phyloP scores from a whole-genome alignment of 2,329 filamentous ascomycete species.

The Mollisiaceae sp. region DNA sequence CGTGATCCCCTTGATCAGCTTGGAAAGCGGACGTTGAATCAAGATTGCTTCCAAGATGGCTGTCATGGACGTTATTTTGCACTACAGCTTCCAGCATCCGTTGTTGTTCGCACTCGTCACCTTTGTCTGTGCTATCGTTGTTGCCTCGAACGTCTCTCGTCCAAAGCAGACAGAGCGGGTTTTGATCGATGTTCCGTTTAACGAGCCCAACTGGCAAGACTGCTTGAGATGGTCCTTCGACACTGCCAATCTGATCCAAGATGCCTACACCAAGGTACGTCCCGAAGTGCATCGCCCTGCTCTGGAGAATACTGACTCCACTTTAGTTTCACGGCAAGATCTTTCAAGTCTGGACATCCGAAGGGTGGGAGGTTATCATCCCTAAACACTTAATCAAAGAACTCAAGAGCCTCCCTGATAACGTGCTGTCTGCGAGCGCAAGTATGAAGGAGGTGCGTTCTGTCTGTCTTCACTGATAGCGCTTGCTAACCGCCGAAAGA shows the following conservation, averaged over 20 bases:
- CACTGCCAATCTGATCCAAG: background rate
- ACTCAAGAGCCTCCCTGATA: no score
- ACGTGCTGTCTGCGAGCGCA: no score
- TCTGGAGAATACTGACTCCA: no score
- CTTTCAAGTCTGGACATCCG: no score
- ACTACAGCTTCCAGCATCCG: background rate
- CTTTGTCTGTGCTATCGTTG: background rate
- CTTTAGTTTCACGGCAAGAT: no score
- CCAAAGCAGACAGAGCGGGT: background rate
- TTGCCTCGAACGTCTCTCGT: background rate
- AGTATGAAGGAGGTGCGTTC: no score
- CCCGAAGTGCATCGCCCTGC: no score
- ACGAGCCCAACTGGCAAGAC: background rate
- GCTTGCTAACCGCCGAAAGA: no score
- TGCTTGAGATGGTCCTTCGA: background rate
- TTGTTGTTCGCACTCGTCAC: background rate
- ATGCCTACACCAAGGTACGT: constrained; percentile 3
- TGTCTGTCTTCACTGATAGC: no score
- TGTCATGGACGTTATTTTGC: background rate
- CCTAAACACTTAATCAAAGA: no score
- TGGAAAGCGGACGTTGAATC: background rate
- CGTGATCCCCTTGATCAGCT: background rate
- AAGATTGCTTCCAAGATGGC: background rate
- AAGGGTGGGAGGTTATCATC: no score
- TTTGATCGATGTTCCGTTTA: constrained; percentile 3